Percentiles rank a stretch among this genome's conserved stretches.
phyloP scores from a whole-genome alignment of 1,284 basidiomycete genomes.

The Pseudozyma thailandica region DNA sequence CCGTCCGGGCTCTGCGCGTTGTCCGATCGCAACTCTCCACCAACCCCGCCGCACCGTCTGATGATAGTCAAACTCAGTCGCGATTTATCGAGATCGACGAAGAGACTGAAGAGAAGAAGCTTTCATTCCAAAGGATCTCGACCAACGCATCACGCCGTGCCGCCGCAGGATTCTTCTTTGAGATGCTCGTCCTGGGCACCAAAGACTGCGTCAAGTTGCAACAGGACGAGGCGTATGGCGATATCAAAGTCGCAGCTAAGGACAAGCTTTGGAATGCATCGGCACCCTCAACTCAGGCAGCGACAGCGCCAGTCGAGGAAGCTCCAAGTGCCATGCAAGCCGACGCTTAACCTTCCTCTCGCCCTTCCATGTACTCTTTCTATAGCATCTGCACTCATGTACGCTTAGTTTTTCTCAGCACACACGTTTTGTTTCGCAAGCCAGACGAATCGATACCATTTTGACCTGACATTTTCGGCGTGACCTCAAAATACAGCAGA shows the following conservation, averaged over 20 bases:
- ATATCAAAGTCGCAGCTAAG: constrained; percentile 85
- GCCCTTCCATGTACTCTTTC: not conserved
- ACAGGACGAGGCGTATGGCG: constrained; percentile 78
- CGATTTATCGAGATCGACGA: constrained; percentile 33
- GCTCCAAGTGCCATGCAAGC: constrained; percentile 8
- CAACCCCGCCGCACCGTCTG: not conserved
- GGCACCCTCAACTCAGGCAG: constrained; percentile 13
- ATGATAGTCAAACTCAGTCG: constrained; percentile 30
- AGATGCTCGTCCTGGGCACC: constrained; percentile 90
- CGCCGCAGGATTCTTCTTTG: constrained; percentile 96
- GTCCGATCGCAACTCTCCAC: constrained; percentile 79
- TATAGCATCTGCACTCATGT: constrained; percentile 12
- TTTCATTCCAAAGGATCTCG: constrained; percentile 80
- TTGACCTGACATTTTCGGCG: no score
- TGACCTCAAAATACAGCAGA: no score
- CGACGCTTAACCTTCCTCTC: not conserved
- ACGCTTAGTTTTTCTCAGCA: constrained; percentile 10
- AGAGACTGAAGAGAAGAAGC: constrained; percentile 69
- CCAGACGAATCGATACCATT: no score
- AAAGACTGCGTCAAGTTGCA: constrained; percentile 85
- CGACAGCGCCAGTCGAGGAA: not conserved
- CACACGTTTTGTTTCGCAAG: not conserved
- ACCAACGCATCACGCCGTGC: constrained; percentile 87
- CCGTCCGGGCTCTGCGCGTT: constrained; percentile 85
- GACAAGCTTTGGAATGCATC: constrained; percentile 74